Conservation (phyloP, 306 rosid species). For the Cicer bijugum region DNA sequence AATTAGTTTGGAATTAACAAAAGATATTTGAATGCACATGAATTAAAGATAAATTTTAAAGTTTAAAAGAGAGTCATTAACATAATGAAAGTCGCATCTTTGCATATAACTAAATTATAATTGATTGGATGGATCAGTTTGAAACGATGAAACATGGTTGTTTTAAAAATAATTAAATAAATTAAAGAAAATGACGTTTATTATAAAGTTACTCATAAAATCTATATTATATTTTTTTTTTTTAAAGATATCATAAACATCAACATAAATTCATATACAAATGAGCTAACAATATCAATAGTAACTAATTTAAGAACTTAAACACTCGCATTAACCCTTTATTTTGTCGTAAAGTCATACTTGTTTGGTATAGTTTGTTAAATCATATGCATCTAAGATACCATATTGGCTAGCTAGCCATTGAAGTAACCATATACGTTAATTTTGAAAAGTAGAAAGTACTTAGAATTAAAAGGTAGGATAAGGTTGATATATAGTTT, state of each 20-base stretch:
- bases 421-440: not conserved
- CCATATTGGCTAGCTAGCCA: constrained; percentile 22
- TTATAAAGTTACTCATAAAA: too few relatives aligned
- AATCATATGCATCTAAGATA: not conserved
- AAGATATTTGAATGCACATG: too few relatives aligned
- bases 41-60: too few relatives aligned
- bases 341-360: constrained; percentile 37
- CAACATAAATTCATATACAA: too few relatives aligned
- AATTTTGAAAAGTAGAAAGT: not conserved
- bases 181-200: too few relatives aligned
- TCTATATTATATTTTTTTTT: too few relatives aligned
- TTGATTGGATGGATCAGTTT: not conserved
- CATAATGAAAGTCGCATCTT: too few relatives aligned
- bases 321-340: not conserved
- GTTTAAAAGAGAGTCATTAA: too few relatives aligned
- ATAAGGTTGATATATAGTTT: not conserved
- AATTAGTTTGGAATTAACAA: too few relatives aligned
- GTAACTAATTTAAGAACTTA: too few relatives aligned
- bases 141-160: not conserved
- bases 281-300: too few relatives aligned
- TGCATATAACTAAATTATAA: not conserved
- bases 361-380: constrained; percentile 35
- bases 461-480: not conserved
- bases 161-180: not conserved
- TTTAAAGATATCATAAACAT: too few relatives aligned